phyloP scores from a whole-genome alignment of 2,329 filamentous ascomycete species.

The Esteya vermicola region DNA sequence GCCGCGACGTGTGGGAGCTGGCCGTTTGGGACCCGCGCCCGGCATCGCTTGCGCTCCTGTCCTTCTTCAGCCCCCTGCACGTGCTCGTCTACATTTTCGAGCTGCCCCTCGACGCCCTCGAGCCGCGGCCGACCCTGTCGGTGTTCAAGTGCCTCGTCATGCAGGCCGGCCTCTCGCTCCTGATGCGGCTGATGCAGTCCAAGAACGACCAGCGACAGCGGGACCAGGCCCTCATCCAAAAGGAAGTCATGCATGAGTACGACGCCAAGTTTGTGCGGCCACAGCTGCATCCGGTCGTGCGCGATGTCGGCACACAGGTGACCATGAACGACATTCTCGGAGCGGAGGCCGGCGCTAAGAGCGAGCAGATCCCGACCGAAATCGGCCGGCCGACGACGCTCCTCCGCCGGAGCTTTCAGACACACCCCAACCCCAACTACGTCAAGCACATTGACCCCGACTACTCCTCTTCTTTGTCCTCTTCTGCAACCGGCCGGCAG shows the following conservation, averaged over 20 bases:
- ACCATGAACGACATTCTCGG: constrained; percentile 26
- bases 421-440: constrained; percentile 74
- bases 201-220: constrained; percentile 74
- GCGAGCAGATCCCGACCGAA: constrained; percentile 20
- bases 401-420: constrained; percentile 63
- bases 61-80: constrained; percentile 85
- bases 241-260: constrained; percentile 88
- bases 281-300: constrained; percentile 64
- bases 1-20: constrained; percentile 87
- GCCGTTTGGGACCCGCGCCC: constrained; percentile 88
- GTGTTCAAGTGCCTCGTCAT: constrained; percentile 73
- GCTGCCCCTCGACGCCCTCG: constrained; percentile 60
- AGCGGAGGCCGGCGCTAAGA: not conserved
- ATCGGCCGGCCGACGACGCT: constrained; percentile 41
- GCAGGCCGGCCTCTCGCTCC: constrained; percentile 57
- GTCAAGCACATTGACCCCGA: constrained; percentile 59
- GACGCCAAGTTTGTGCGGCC: constrained; percentile 93
- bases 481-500: constrained; percentile 23
- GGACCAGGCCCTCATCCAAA: constrained; percentile 72
- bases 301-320: constrained; percentile 68
- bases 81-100: constrained; percentile 83
- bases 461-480: no score
- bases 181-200: constrained; percentile 59
- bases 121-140: constrained; percentile 72
- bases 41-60: constrained; percentile 68